Evolutionary conservation across 306 rosid species (phyloP), one percentile per base, ranked within the genome.

Genomic region (Malus sylvestris): DNA sequence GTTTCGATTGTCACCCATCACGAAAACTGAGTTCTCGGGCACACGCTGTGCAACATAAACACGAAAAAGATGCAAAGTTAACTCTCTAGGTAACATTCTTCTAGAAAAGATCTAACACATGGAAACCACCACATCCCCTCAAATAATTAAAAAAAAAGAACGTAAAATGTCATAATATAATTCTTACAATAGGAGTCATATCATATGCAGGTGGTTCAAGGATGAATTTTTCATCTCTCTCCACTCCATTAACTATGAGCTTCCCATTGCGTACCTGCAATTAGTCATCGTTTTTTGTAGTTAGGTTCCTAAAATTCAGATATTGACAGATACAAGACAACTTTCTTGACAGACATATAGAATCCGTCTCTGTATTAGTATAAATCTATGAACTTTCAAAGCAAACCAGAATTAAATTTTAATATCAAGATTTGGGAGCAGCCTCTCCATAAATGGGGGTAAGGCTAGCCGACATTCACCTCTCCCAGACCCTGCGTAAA

Each of bases 1-100:
- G 72, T 96, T 96, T 79, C 99, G 93, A 84, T 96, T 96, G 84
- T 96, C 99, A 42, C 98, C 99, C 99, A 96, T 96, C 85, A 92
- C 99, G 80, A 96, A 95, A 11, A 96, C 96, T 4, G 85, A 83
- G 70, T 89, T 87, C 71, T 96, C 89, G 6, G 99, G 98, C 45
- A 96, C 98, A 49, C 82, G 89, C 99, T 96, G 87, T 80, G 79
- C 25, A 76, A 42, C 58, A 59, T 76, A 61, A 73, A 51, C 68
- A 23, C 9, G 64, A 80, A 16, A 66, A 19, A 35, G 8, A 35
- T 79, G 64, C 62, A 46, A 65, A 32, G 65, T 78, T 9, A 80
- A 60, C 61, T 51, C 22, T 38, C 20, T 42, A 7, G 66, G 14
- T 38, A 32, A 71, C 49, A 8, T 58, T 38, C 11, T 6, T 38